Evolutionary conservation across 352 stramenopile species (phyloP), one percentile per base, ranked within the genome.

Genomic region (Phytophthora ramorum): DNA sequence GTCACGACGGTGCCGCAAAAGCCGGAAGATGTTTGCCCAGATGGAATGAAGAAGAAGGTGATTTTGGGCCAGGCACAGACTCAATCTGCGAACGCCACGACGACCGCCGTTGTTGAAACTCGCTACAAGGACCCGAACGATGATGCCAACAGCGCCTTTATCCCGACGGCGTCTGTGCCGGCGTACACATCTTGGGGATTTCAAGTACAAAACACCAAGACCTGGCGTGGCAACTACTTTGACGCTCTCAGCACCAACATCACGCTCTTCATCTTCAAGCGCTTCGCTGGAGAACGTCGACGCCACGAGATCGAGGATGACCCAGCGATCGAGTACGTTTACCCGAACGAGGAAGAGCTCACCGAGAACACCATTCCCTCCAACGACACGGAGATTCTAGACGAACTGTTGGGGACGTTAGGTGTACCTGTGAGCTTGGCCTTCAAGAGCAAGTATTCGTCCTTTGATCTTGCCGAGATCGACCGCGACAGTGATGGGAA

Each of bases 181-280:
- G 85, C 85, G 0, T 83, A 92, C 49, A 89, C 85, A 0, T 61
- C 73, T 0, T 95, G 87, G 87, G 87, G 87, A 7, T 92, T 89
- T 41, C 83, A 89, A 71, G 85, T 95, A 1, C 85, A 87, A 34
- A 95, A 92, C 32, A 73, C 98, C 34, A 96, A 98, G 75, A 93
- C 89, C 8, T 99, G 97, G 97, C 84, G 86, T 20, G 81, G 80
- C n/a, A 99, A 97, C 35, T 99, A 99, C 71, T 95, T 94, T 66
- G 97, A 99, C 50, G 93, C 92, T 2, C 73, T 95, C 1, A 92
- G 82, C 34, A 93, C 83, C 0, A 99, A 99, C 75, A 98, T 99
- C 45, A 97, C 93, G 7, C 63, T 75, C 24, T 90, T 85, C 37
- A 70, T 91, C 38, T 95, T 95, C 56, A 78, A 91, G 32, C 75